Evolutionary conservation across 2,329 filamentous ascomycete species (phyloP).

Genomic region (Cryoendolithus antarcticus): DNA sequence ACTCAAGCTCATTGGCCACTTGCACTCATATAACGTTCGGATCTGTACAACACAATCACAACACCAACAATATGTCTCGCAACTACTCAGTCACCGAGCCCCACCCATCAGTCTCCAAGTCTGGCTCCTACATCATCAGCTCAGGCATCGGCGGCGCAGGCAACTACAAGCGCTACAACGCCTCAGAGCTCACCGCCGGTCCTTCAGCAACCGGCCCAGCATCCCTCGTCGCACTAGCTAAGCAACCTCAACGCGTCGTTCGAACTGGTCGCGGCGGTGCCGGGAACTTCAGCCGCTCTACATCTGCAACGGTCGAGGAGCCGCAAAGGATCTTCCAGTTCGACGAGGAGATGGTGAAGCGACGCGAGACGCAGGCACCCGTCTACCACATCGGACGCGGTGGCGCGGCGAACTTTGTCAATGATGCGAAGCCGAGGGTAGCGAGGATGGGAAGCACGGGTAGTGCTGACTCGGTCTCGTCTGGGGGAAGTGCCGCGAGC

Average conservation of each 20-base stretch:
- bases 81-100: constrained; percentile 48
- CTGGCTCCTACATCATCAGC: constrained; percentile 35
- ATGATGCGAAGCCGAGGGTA: constrained; percentile 17
- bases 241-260: constrained; percentile 30
- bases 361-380: constrained; percentile 38
- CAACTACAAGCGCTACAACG: constrained; percentile 43
- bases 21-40: too few relatives aligned
- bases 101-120: constrained; percentile 43
- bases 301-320: constrained; percentile 31
- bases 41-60: not conserved
- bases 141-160: constrained; percentile 47
- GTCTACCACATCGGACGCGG: constrained; percentile 53
- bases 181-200: constrained; percentile 40
- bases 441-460: too few relatives aligned
- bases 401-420: constrained; percentile 44
- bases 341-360: constrained; percentile 51
- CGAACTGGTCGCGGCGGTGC: constrained; percentile 49
- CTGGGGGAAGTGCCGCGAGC: too few relatives aligned
- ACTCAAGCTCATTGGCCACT: not conserved
- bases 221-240: constrained; percentile 37
- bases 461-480: too few relatives aligned
- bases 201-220: constrained; percentile 34
- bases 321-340: constrained; percentile 54
- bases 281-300: constrained; percentile 37
- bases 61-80: constrained; percentile 17